phyloP scores from a whole-genome alignment of 305 asterid species.

The Fraxinus paxiana region DNA sequence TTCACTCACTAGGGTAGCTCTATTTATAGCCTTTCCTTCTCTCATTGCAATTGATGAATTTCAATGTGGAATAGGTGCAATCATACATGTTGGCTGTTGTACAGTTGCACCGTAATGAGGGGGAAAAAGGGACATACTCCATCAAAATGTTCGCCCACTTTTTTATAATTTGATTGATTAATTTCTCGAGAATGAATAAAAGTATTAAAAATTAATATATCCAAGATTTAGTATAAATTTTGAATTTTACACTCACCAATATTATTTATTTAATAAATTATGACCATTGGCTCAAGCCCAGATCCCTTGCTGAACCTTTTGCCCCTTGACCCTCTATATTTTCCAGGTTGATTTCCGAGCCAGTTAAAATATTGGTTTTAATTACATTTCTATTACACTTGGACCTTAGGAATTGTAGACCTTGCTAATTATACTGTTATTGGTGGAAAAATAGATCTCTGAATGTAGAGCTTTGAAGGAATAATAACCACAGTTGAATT shows the following conservation, averaged over 20 bases:
- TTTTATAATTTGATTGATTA: background rate
- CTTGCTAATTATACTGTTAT: background rate
- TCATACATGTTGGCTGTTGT: background rate
- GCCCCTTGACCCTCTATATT: background rate
- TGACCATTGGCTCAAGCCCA: background rate
- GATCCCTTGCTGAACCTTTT: background rate
- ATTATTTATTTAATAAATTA: background rate
- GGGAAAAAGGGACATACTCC: background rate
- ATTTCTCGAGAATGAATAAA: background rate
- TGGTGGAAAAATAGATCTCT: background rate
- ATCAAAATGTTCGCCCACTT: background rate
- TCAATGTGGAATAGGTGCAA: background rate
- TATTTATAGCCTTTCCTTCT: background rate
- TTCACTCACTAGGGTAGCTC: background rate
- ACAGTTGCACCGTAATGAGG: background rate
- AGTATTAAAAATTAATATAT: background rate
- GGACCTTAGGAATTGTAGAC: background rate
- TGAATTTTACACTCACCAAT: background rate
- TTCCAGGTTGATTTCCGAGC: background rate
- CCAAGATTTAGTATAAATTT: background rate
- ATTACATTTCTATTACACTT: background rate
- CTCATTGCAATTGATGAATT: background rate
- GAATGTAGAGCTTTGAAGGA: background rate
- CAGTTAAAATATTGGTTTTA: background rate
- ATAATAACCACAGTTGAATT: background rate